Base-by-base conservation (phyloP, 495 filamentous ascomycete genomes). In the Daldinia loculata region DNA sequence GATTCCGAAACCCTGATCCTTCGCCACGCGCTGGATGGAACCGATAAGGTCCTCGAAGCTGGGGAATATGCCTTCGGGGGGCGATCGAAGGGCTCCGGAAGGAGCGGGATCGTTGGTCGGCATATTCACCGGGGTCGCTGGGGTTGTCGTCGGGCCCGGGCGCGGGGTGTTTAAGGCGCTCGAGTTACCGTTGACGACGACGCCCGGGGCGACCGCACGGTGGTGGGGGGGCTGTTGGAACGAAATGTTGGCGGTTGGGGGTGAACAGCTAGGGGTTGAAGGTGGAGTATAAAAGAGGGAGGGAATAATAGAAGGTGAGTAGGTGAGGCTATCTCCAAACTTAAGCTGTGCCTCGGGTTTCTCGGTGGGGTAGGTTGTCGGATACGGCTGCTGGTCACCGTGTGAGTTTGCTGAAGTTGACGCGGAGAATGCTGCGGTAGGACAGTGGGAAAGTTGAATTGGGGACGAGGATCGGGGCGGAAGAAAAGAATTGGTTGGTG, bases 1-100 rank as follows among this genome's bases (percentile, higher is more conserved):
- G 3, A 85, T 76, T 22, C 79, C 79, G 61, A 83, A 85, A 50
- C 83, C 83, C 56, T 84, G 82, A 43, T 84, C 82, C 71, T 84
- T 85, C 0, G 82, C 83, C 0, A 78, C 74, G 7, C 77, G 75
- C 66, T 84, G 83, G 6, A 84, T 79, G 2, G 81, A 69, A 6
- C 61, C 64, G 17, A 84, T 79, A 15, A 85, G 76, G 32, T 83
- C 83, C 0, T 84, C 81, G 58, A 84, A 84, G 56, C 71, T 78
- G 17, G 73, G 63, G 61, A 80, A 85, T 67, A 85, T 82, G 27
- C 78, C 79, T 61, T 84, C 83, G 51, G 81, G 80, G 45, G 83
- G 83, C 17, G 83, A 82, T n/a, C 74, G 77, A 15, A 85, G 69
- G 41, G 77, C 65, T 17, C 74, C 75, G 17, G 78, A 77, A 71